Percentiles rank a stretch among this genome's conserved stretches.
These are phyloP conservation scores for Rhodofomes roseus DNA, from an alignment of 1,284 basidiomycete species.

Conservation along the genomic window DNA sequence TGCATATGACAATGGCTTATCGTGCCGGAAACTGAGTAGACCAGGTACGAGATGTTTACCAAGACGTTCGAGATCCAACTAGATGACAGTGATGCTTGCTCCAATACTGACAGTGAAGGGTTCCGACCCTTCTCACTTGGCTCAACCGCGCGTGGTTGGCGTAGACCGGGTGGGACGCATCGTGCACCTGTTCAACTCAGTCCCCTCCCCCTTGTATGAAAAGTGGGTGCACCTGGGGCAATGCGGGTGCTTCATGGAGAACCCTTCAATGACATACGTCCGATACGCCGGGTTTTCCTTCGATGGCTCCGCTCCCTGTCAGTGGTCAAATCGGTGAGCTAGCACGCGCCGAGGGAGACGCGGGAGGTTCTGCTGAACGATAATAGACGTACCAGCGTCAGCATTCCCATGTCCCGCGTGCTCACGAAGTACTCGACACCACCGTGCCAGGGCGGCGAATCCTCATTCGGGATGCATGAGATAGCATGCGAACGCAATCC, in stretches of 20 bases:
- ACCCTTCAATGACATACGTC: too few relatives aligned
- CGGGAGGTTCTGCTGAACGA: not conserved
- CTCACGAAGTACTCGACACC: not conserved
- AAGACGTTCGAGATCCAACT: not conserved
- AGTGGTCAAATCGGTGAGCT: not conserved
- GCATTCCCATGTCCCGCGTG: constrained; percentile 1
- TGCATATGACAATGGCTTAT: not conserved
- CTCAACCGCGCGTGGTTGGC: not conserved
- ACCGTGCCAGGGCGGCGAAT: not conserved
- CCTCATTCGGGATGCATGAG: not conserved
- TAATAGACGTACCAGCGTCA: constrained; percentile 1
- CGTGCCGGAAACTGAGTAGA: not conserved
- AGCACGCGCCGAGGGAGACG: not conserved
- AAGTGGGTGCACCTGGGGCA: too few relatives aligned
- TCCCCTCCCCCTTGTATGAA: not conserved
- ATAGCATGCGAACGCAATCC: not conserved
- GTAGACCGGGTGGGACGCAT: not conserved
- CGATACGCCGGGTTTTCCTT: too few relatives aligned
- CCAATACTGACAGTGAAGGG: not conserved
- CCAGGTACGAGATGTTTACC: not conserved
- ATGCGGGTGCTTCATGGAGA: too few relatives aligned
- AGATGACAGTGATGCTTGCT: not conserved
- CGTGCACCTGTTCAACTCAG: not conserved
- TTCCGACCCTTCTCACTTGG: not conserved
- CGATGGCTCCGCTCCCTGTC: too few relatives aligned